These are phyloP conservation scores for Mycena venus DNA, from an alignment of 768 basidiomycete genomes.

Conservation along the genomic window DNA sequence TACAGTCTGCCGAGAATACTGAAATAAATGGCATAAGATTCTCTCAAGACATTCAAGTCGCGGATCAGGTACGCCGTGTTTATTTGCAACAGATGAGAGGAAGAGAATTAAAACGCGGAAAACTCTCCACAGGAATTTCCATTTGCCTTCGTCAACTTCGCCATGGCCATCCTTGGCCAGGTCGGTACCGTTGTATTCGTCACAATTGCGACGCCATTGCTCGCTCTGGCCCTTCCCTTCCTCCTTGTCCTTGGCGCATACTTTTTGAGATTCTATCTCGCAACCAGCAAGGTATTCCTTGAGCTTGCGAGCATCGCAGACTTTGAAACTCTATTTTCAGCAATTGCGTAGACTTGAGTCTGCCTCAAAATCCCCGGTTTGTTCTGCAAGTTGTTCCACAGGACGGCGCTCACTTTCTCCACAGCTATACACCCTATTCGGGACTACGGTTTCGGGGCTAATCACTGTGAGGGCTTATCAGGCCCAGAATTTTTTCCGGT, in stretches of 20 bases:
- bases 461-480: slow-evolving; percentile 19
- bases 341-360: slow-evolving; percentile 27
- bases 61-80: too few species aligned
- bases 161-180: not conserved
- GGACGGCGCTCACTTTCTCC: not conserved
- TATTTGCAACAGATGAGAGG: too few species aligned
- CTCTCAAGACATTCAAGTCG: slow-evolving; percentile 28
- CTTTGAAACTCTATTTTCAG: not conserved
- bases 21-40: slow-evolving; percentile 8
- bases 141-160: slow-evolving; percentile 21
- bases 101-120: too few species aligned
- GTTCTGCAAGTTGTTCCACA: not conserved
- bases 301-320: not conserved
- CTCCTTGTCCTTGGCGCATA: slow-evolving; percentile 1
- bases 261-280: slow-evolving; percentile 20
- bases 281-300: slow-evolving; percentile 27
- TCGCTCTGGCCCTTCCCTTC: slow-evolving; percentile 17
- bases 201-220: slow-evolving; percentile 14
- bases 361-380: slow-evolving; percentile 26
- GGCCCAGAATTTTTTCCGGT: slow-evolving; percentile 2
- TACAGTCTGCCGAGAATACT: not conserved
- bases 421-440: slow-evolving; percentile 27
- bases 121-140: too few species aligned
- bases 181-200: slow-evolving; percentile 23
- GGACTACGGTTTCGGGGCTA: slow-evolving; percentile 14